Base-by-base conservation (phyloP, 1,284 basidiomycete genomes). In the Sanguinoderma infundibulare region DNA sequence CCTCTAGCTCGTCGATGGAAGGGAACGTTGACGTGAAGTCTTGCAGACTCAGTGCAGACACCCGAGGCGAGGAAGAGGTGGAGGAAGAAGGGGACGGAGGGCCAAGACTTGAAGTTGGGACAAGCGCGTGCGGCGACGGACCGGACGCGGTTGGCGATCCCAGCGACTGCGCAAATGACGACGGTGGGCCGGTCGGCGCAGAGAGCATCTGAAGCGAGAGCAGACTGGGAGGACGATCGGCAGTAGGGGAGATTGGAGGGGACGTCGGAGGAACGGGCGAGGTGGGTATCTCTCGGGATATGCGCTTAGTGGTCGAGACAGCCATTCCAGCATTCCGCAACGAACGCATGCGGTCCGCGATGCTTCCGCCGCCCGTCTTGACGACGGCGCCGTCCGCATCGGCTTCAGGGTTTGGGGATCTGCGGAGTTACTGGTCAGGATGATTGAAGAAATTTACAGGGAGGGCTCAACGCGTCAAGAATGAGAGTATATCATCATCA, bases 1-100 rank as follows among this genome's bases (percentile, higher is more conserved):
- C 87, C 61, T 92, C 85, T 26, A 92, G 75, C 70, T 92, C 90
- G 68, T 90, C 87, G 66, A 92, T 90, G 14, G 90, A 83, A 3
- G 90, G 90, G 64, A 92, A 92, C 24, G 81, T 73, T 54, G 84
- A 81, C 3, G 81, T 75, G 68, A 91, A 91, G 50, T 86, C 85
- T 4, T 81, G 74, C 10, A 87, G 59, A 40, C 69, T 77, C 6
- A 74, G 75, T 67, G 73, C 75, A 62, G 72, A 73, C 70, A 68
- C 66, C 24, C 70, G 74, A 0, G 79, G 78, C 0, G 78, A 80
- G 7, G 77, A 77, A 2, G 77, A 73, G 4, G 78, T 67, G 7
- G 78, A 87, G 10, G 88, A 87, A 6, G 83, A 78, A 2, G 90
- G 91, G 2, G 91, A 92, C 6, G 90, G 87, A 35, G 90, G 88